phyloP scores from a whole-genome alignment of 192 early-diverging fungal genomes.

The Entomortierella chlamydospora region DNA sequence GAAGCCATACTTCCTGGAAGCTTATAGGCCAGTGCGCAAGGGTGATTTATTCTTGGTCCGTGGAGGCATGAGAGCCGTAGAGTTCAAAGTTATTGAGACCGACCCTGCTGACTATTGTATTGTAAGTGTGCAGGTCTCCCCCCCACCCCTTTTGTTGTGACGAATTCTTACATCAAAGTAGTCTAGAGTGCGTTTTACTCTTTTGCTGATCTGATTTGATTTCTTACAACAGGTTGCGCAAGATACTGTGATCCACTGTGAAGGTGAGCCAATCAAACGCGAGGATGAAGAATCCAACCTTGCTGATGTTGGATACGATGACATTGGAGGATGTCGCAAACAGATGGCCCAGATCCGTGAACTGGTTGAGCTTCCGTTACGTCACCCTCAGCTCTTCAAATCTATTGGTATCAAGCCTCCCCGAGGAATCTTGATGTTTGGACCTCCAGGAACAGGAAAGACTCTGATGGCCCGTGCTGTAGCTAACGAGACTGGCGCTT shows the following conservation, averaged over 20 bases:
- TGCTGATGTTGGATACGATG: conserved; percentile 97
- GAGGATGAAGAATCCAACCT: conserved; percentile 97
- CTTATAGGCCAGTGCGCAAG: conserved; percentile 95
- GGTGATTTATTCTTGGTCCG: conserved; percentile 95
- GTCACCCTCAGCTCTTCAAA: conserved; percentile 99
- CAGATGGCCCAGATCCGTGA: conserved; percentile 99
- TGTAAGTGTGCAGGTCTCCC: conserved; percentile 61
- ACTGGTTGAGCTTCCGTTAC: conserved; percentile 95
- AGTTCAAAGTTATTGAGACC: conserved; percentile 98
- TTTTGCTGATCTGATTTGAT: not conserved
- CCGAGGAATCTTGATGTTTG: conserved; percentile 97
- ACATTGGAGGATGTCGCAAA: conserved; percentile 98
- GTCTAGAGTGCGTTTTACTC: no score
- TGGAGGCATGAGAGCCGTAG: conserved; percentile 97
- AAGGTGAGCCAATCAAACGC: conserved; percentile 98
- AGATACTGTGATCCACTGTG: conserved; percentile 98
- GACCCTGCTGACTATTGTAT: conserved; percentile 98
- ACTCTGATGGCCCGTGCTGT: conserved; percentile 98
- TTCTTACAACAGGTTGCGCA: conserved; percentile 78
- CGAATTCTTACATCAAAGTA: not conserved
- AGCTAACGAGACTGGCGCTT: conserved; percentile 99
- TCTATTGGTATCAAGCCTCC: conserved; percentile 99
- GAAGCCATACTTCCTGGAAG: conserved; percentile 99
- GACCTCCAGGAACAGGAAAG: conserved; percentile 99
- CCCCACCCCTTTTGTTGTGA: not conserved